Conservation (phyloP, 2,329 filamentous ascomycete species). For the Penicillium sp. region DNA sequence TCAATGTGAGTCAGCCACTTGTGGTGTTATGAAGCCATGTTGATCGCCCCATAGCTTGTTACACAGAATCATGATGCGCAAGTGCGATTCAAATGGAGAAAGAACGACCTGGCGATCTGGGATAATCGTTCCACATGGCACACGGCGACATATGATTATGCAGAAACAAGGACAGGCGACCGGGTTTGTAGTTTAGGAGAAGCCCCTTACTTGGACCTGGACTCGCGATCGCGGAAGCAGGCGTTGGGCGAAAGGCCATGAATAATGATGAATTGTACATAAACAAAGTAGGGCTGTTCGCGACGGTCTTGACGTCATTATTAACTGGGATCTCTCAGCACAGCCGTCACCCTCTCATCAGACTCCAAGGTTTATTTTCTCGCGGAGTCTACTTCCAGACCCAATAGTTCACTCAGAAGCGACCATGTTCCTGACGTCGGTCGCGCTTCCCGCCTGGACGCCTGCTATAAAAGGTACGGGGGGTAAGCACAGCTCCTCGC, state of each 20-base stretch:
- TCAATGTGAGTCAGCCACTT: conserved; percentile 31
- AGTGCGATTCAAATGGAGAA: conserved; percentile 56
- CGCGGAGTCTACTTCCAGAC: neutral
- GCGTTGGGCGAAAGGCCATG: conserved; percentile 26
- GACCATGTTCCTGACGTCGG: neutral
- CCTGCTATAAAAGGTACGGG: neutral
- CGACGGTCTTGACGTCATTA: conserved; percentile 4
- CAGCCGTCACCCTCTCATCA: neutral
- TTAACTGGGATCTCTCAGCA: neutral
- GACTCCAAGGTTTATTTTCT: neutral
- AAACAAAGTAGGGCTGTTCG: neutral
- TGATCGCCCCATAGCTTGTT: conserved; percentile 30
- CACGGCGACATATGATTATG: conserved; percentile 43
- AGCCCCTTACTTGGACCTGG: conserved; percentile 56
- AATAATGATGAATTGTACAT: neutral
- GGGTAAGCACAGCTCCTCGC: neutral
- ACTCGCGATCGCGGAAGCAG: conserved; percentile 45
- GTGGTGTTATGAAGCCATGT: neutral
- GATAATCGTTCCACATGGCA: conserved; percentile 46
- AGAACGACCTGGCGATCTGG: conserved; percentile 49
- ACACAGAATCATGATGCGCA: conserved; percentile 57
- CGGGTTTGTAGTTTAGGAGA: conserved; percentile 59
- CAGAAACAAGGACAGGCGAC: conserved; percentile 51
- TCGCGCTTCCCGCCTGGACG: neutral
- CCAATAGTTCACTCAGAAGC: neutral